A percentile compares a stretch with the other conserved stretches of the same genome.
Conservation (phyloP, 2,329 filamentous ascomycete species). For the Blumeria graminis region DNA sequence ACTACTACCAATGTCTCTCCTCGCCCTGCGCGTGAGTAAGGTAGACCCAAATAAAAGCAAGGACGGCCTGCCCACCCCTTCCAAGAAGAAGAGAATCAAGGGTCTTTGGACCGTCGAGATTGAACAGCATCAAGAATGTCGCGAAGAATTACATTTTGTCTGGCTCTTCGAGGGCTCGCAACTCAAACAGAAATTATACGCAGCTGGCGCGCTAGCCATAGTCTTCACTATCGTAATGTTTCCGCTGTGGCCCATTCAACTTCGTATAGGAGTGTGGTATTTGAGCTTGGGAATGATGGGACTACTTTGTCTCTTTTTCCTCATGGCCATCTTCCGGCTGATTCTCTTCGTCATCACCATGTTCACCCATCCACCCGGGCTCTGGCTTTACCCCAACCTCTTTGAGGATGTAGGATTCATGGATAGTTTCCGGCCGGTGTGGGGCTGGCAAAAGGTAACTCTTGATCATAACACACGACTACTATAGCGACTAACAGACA, state of each 20-base stretch:
- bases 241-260: constrained; percentile 78
- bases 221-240: constrained; percentile 87
- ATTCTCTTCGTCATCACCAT: constrained; percentile 88
- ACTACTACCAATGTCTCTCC: constrained; percentile 76
- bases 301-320: constrained; percentile 78
- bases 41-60: constrained; percentile 44
- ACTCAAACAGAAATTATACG: constrained; percentile 82
- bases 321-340: constrained; percentile 89
- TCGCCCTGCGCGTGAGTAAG: constrained; percentile 76
- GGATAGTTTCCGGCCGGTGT: constrained; percentile 84
- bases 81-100: constrained; percentile 74
- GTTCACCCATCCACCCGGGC: constrained; percentile 57
- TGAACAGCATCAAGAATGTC: constrained; percentile 80
- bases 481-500: constrained; percentile 1
- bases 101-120: constrained; percentile 90
- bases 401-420: constrained; percentile 98
- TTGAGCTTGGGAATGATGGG: constrained; percentile 82
- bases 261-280: constrained; percentile 92
- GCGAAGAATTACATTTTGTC: constrained; percentile 76
- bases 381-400: constrained; percentile 96
- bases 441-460: constrained; percentile 89
- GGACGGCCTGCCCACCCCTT: constrained; percentile 33
- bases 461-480: background rate
- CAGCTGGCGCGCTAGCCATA: constrained; percentile 51
- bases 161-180: constrained; percentile 93